Base-by-base conservation (phyloP, 2,329 filamentous ascomycete genomes). In the Botrytis medusae region DNA sequence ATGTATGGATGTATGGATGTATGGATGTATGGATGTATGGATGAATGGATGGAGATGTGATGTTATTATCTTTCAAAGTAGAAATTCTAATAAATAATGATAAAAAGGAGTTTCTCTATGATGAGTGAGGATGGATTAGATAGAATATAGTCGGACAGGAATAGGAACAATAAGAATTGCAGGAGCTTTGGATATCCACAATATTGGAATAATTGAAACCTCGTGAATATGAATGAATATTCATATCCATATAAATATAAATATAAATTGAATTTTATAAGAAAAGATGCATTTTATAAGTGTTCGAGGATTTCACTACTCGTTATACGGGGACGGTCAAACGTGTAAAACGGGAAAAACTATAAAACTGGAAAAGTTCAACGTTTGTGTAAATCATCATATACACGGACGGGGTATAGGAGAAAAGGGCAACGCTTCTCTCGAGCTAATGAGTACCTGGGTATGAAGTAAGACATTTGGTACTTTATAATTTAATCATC, bases 121-220 rank as follows among this genome's bases (percentile, higher is more conserved):
- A 20, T 20, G 37, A 63, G 25, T 3, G 16, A 22, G 32, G 9
- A 22, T 10, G 29, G 60, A n/a, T 42, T 42, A n/a, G 48, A 51
- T 51, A 14, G n/a, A 59, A 2, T 42, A 42, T 2, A 16, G 14
- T 12, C 14, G 14, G 40, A 42, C 14, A 42, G 40, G 40, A 6
- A n/a, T 14, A n/a, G 25, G 48, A 54, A 54, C 14, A 16, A 54
- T 12, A 29, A n/a, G 37, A n/a, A 62, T 62, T 62, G 37, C 60
- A 62, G 60, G 60, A 62, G 60, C 60, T 62, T 54, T 18, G 60
- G 42, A 62, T 62, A 62, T 62, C 60, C 60, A 62, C 60, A 62
- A 42, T 42, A 10, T 8, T 29, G 1, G 34, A 62, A 29, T 29
- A 20, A 62, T 62, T 42, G 60, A 42, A 42, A 42, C 37, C 54